Conservation (phyloP, 2,329 filamentous ascomycete species). For the Colletotrichum sp. region DNA sequence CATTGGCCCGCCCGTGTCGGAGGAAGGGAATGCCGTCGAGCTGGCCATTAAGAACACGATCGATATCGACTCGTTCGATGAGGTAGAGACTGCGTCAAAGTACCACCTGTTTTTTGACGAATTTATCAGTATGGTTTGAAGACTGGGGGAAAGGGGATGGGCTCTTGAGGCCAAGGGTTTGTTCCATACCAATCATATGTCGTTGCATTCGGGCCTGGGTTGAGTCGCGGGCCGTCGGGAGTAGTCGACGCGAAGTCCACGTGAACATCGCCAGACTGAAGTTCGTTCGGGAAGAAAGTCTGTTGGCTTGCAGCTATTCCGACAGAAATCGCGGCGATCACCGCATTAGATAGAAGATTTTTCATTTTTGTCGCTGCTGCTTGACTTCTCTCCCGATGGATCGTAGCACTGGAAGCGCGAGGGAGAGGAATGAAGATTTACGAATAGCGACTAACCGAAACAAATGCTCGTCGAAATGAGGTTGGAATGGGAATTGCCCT, state of each 20-base stretch:
- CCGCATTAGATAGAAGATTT: background rate
- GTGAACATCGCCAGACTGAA: background rate
- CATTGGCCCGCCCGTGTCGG: background rate
- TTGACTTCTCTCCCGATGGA: background rate
- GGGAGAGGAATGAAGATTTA: background rate
- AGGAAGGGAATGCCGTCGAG: background rate
- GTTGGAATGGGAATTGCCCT: rapidly evolving
- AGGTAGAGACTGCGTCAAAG: background rate
- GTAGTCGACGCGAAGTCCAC: background rate
- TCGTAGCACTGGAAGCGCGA: background rate
- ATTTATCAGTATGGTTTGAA: background rate
- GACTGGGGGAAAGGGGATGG: background rate
- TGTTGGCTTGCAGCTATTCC: background rate
- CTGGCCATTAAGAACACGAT: background rate
- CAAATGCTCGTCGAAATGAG: rapidly evolving
- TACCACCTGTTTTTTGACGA: background rate
- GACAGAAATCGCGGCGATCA: background rate
- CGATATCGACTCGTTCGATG: background rate
- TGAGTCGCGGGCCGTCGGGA: background rate
- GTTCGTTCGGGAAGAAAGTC: background rate
- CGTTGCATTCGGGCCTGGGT: background rate
- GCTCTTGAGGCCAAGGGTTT: background rate
- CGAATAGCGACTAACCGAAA: background rate
- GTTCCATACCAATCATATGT: background rate
- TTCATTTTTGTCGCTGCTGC: background rate